Base-by-base conservation (phyloP, 805 yeast species). In the Saccharomycopsis guyanensis region DNA sequence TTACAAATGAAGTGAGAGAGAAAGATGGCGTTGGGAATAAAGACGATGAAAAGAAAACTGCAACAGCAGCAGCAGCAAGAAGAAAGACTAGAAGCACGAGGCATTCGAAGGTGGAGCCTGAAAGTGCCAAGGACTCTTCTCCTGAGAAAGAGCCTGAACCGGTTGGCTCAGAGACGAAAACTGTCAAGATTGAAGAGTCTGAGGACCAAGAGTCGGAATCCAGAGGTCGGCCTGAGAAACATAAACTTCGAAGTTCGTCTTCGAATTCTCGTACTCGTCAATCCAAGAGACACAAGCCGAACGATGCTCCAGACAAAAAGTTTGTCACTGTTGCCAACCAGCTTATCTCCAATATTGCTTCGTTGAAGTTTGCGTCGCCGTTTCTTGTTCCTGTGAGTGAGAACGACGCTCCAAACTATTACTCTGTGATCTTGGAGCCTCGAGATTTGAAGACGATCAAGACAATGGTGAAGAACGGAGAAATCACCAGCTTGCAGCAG, bases 361-460 rank as follows among this genome's bases (percentile, higher is more conserved):
- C 86, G 1, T 82, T 83, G 59, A 68, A 86, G 47, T 81, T 75
- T 56, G 84, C 93, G 0, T 79, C 88, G 0, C 80, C 85, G 47
- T 86, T 86, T 59, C 59, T 82, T 33, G 76, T 73, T 44, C 86
- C 93, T 0, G 93, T 86, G 13, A 74, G 72, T 52, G 72, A 70
- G 47, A 66, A 73, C 47, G 85, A 76, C 44, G 91, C 88, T 4
- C 86, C 84, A 1, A 75, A 80, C 41, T 86, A 86, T 58, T 72
- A 76, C 56, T 68, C 73, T 18, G 64, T 82, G 29, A 74, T 85
- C 12, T 69, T 73, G 51, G 66, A 70, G 23, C 93, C 95, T 0
- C 74, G 75, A 20, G 91, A 86, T 59, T 61, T 85, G 52, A 80
- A 82, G 56, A 75, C 78, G 4, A 75, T 86, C 35, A 68, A 73